Base-by-base conservation (phyloP, 305 asterid genomes). In the Fraxinus velutina region DNA sequence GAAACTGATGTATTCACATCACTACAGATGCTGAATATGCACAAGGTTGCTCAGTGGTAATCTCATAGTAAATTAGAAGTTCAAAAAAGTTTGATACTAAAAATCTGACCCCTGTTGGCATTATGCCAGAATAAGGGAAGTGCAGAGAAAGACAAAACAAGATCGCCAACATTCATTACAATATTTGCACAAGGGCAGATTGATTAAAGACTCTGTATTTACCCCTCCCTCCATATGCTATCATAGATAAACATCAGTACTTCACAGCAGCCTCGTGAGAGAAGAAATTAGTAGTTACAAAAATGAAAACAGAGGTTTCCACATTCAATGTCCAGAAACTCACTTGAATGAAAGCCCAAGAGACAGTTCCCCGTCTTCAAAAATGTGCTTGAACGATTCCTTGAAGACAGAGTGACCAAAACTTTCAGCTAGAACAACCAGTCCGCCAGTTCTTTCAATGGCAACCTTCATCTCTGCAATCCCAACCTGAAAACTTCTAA, bases 401-500 rank as follows among this genome's bases (percentile, higher is more conserved):
- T 96, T 96, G 88, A 94, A 96, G 80, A 96, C 99, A 60, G 99
- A 90, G 89, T 96, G 99, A 82, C 98, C 98, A 89, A 96, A 96
- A 87, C 99, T 96, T 92, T 96, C 99, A 44, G 99, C 92, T 78
- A 93, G 90, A 86, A 94, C 99, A 21, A 93, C 95, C 75, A 96
- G 96, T 68, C 99, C 99, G 82, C 98, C 98, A 77, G 97, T 94
- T 89, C 86, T 92, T 89, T 96, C 98, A 76, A 96, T 94, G 72
- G 98, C 94, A 76, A 96, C 92, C 88, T 96, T 94, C 98, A 96
- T 96, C 92, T 96, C 99, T 71, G 99, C 98, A 92, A 96, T 90
- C 80, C 99, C 99, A 82, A 96, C 98, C 98, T 96, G 87, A 84
- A 89, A 83, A 81, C 8, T 24, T 80, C 79, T 32, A 79, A 64